Conservation (phyloP, 495 filamentous ascomycete species). For the Neurospora hispaniola region DNA sequence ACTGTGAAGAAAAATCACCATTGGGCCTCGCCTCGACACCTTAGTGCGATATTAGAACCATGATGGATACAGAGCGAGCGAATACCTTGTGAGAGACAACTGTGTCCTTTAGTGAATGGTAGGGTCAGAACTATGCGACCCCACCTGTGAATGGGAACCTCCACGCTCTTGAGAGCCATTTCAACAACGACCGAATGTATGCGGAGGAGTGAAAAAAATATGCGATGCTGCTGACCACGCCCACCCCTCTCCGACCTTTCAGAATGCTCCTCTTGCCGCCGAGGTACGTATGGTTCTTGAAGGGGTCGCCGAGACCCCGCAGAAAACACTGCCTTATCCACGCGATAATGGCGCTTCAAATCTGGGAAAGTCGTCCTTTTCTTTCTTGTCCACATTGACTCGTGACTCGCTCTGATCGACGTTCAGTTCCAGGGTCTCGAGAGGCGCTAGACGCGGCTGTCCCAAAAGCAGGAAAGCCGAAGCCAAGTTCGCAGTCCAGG, state of each 20-base stretch:
- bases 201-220: not conserved
- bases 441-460: not conserved
- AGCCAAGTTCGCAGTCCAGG: not conserved
- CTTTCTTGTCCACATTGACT: not conserved
- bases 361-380: not conserved
- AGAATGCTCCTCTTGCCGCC: constrained; percentile 36
- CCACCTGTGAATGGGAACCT: not conserved
- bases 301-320: not conserved
- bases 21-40: not conserved
- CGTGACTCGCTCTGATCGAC: not conserved
- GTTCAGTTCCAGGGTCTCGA: not conserved
- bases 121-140: not conserved
- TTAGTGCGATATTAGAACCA: not conserved
- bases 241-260: constrained; percentile 24
- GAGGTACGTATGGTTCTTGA: not conserved
- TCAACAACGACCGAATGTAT: not conserved
- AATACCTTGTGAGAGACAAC: not conserved
- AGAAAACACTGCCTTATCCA: not conserved
- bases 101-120: not conserved
- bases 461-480: not conserved
- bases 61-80: not conserved
- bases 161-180: not conserved
- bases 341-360: not conserved
- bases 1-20: not conserved
- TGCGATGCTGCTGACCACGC: constrained; percentile 1